phyloP scores from a whole-genome alignment of 768 basidiomycete species.

The Boletales sp. region DNA sequence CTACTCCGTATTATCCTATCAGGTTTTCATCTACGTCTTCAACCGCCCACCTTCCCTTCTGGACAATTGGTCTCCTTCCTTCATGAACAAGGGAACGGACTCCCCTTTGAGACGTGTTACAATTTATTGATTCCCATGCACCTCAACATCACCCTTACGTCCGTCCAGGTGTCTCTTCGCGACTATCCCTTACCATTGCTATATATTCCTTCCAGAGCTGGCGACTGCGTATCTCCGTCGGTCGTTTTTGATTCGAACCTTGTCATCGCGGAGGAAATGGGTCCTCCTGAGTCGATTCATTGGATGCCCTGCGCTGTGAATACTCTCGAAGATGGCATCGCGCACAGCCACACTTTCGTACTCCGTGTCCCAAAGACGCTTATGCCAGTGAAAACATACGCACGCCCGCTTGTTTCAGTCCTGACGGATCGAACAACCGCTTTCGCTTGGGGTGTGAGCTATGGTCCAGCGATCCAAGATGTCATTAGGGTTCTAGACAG shows the following conservation, averaged over 20 bases:
- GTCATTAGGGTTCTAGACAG: slow-evolving; percentile 80
- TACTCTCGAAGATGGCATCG: slow-evolving; percentile 48
- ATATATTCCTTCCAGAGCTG: slow-evolving; percentile 54
- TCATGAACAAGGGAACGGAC: slow-evolving; percentile 57
- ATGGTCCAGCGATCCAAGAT: slow-evolving; percentile 83
- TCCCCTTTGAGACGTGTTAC: slow-evolving; percentile 69
- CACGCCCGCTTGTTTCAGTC: slow-evolving; percentile 67
- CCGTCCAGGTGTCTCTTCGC: slow-evolving; percentile 62
- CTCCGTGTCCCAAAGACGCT: slow-evolving; percentile 82
- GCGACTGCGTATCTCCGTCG: slow-evolving; percentile 35
- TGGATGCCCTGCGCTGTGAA: slow-evolving; percentile 71
- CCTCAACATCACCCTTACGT: slow-evolving; percentile 60
- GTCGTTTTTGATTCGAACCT: slow-evolving; percentile 73
- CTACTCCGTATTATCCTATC: slow-evolving; percentile 65
- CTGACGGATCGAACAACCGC: slow-evolving; percentile 62
- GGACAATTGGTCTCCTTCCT: slow-evolving; percentile 61
- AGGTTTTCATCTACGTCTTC: slow-evolving; percentile 53
- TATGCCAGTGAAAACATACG: slow-evolving; percentile 94
- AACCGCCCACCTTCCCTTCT: slow-evolving; percentile 56
- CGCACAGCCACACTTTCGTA: slow-evolving; percentile 49
- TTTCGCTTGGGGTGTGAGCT: slow-evolving; percentile 88
- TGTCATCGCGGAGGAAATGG: slow-evolving; percentile 86
- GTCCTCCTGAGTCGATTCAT: slow-evolving; percentile 58
- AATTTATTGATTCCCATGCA: slow-evolving; percentile 83
- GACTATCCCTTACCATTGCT: slow-evolving; percentile 89